These are phyloP conservation scores for Melastoma candidum DNA, from an alignment of 441 rosid genomes.

Conservation along the genomic window DNA sequence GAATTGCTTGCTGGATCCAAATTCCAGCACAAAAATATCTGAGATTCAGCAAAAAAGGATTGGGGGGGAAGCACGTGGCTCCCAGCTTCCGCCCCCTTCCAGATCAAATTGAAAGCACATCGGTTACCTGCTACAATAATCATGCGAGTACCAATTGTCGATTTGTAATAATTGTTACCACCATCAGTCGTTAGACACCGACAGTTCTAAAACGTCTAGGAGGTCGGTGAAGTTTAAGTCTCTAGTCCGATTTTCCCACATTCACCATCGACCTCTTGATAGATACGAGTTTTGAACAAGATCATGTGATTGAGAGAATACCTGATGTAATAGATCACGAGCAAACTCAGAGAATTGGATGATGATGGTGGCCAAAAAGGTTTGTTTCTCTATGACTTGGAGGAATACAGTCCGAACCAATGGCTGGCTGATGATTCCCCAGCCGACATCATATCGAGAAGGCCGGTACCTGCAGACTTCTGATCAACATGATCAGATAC, in stretches of 20 bases:
- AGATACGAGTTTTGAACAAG: background rate
- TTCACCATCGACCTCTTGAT: background rate
- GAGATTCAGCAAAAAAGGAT: too few relatives aligned
- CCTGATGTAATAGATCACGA: slow-evolving; percentile 22
- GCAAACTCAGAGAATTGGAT: slow-evolving; percentile 31
- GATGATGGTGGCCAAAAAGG: slow-evolving; percentile 23
- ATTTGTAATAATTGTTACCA: too few relatives aligned
- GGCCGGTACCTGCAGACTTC: slow-evolving; percentile 33
- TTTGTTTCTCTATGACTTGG: slow-evolving; percentile 27
- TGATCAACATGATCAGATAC: slow-evolving; percentile 7
- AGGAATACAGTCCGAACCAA: slow-evolving; percentile 29
- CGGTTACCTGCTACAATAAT: too few relatives aligned
- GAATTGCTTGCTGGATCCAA: too few relatives aligned
- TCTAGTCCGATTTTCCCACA: slow-evolving; percentile 18
- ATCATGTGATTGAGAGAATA: slow-evolving; percentile 27
- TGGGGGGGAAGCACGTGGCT: too few relatives aligned
- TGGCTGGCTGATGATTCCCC: slow-evolving; percentile 50
- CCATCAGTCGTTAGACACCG: too few relatives aligned
- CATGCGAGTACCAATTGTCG: too few relatives aligned
- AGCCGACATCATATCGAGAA: slow-evolving; percentile 43
- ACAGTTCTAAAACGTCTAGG: too few relatives aligned
- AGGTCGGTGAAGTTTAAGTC: slow-evolving; percentile 5
- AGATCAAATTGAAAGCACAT: too few relatives aligned
- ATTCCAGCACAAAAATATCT: too few relatives aligned
- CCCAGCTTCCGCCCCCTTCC: too few relatives aligned